Conservation (phyloP, 768 basidiomycete species). For the Cystobasidium onofrii region DNA sequence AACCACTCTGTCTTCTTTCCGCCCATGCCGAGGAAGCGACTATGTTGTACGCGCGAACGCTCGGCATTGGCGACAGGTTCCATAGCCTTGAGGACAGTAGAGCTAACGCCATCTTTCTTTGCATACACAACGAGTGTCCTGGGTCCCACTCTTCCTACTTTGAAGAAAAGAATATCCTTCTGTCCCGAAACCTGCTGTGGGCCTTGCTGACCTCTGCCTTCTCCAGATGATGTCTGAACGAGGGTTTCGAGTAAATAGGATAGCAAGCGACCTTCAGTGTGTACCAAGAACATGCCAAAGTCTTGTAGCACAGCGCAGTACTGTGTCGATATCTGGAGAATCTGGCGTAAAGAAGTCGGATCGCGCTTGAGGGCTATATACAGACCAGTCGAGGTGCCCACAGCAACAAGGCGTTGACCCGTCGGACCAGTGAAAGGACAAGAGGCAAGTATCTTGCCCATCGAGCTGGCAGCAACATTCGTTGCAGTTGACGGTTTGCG, state of each 20-base stretch:
- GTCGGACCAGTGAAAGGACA: conserved; percentile 56
- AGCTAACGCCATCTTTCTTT: conserved; percentile 91
- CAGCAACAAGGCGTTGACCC: conserved; percentile 74
- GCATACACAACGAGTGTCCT: conserved; percentile 78
- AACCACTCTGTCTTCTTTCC: conserved; percentile 87
- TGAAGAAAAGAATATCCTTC: conserved; percentile 92
- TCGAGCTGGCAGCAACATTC: background rate
- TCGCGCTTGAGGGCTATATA: conserved; percentile 91
- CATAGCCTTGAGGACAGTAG: conserved; percentile 92
- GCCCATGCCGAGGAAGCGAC: conserved; percentile 64
- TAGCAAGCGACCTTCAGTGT: conserved; percentile 75
- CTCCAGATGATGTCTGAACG: conserved; percentile 62
- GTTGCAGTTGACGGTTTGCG: conserved; percentile 19
- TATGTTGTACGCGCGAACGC: conserved; percentile 60
- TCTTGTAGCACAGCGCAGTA: conserved; percentile 94
- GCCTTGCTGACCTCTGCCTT: conserved; percentile 52
- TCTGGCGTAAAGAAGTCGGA: conserved; percentile 79
- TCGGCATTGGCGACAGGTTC: conserved; percentile 77
- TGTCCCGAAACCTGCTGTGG: conserved; percentile 85
- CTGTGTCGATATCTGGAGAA: conserved; percentile 83
- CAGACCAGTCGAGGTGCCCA: conserved; percentile 90
- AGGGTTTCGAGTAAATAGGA: conserved; percentile 77
- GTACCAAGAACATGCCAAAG: conserved; percentile 89
- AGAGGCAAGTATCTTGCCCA: conserved; percentile 26
- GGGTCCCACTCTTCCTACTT: conserved; percentile 74